Percentiles rank a stretch among this genome's conserved stretches.
Conservation (phyloP, 208 protist genomes). For the Trypanosoma boissoni region DNA sequence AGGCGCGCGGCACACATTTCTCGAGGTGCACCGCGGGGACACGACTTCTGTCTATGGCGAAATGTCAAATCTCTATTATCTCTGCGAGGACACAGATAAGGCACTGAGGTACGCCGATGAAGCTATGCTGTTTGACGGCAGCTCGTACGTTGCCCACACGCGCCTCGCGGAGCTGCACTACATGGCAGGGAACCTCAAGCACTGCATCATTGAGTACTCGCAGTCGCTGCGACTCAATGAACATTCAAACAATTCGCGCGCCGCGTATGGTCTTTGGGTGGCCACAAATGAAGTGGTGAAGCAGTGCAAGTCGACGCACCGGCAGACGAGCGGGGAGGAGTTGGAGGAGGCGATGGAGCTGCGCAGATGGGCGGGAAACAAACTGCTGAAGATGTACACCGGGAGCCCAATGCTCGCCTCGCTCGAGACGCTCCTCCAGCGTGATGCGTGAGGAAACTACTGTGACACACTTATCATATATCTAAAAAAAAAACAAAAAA, state of each 20-base stretch:
- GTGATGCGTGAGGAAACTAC: slow-evolving; percentile 20
- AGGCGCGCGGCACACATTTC: slow-evolving; percentile 52
- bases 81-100: slow-evolving; percentile 40
- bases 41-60: slow-evolving; percentile 42
- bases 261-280: slow-evolving; percentile 73
- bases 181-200: slow-evolving; percentile 52
- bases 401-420: slow-evolving; percentile 59
- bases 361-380: slow-evolving; percentile 49
- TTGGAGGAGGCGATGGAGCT: slow-evolving; percentile 49
- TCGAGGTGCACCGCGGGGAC: slow-evolving; percentile 65
- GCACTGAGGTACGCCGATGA: slow-evolving; percentile 80
- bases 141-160: slow-evolving; percentile 54
- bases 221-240: slow-evolving; percentile 78
- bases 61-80: slow-evolving; percentile 71
- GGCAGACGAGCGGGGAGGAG: slow-evolving; percentile 37
- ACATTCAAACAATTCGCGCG: slow-evolving; percentile 69
- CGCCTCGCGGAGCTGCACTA: slow-evolving; percentile 77
- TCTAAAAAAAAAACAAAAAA: too few species aligned
- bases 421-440: slow-evolving; percentile 61
- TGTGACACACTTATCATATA: too few species aligned
- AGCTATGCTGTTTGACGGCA: slow-evolving; percentile 42
- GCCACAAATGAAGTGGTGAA: slow-evolving; percentile 50
- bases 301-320: slow-evolving; percentile 30
- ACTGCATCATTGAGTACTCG: slow-evolving; percentile 57
- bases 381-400: slow-evolving; percentile 73